Base-by-base conservation (phyloP, 169 alveolate species). In the Plasmodium gonderi region DNA sequence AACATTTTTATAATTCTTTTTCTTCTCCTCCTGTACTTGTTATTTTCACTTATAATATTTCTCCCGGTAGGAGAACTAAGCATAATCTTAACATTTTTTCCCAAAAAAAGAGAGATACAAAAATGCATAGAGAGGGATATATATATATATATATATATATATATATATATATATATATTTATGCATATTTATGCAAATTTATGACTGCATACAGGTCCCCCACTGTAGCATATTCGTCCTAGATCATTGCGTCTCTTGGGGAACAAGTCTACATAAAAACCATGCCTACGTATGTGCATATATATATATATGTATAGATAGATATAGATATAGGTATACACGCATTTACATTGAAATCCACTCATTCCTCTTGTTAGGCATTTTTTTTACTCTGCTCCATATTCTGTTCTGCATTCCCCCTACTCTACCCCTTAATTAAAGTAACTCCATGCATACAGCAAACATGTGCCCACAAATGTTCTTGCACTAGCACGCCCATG, bases 401-500 rank as follows among this genome's bases (percentile, higher is more conserved):
- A 29, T 80, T 80, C 72, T 80, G 11, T 69, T 80, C 47, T 65
- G 20, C 64, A 14, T 67, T 80, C 14, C 91, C 79, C 23, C 6
- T 80, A 36, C 14, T 80, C 17, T 80, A 80, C 80, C 79, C 91
- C 45, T 31, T 80, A 40, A 80, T 80, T 60, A 80, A 65, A 38
- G 91, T 80, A 64, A n/a, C n/a, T n/a, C 9, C 47, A 20, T n/a
- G 45, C 31, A 38, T 29, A 23, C n/a, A 54, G 6, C 2, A 7
- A 33, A 29, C 17, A 4, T 60, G 72, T 60, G 72, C n/a, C 17
- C 40, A 1, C 17, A 60, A 0, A n/a, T 29, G 51, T 6, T 4
- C 14, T 6, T 6, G 51, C 51, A 9, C 51, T 4, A 6, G 14
- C 14, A 42, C 4, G 9, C 51, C 14, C 14, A 9, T 6, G 51